Evolutionary conservation across 768 basidiomycete species (phyloP), one percentile per base, ranked within the genome.

Genomic region (Mycena belliarum): DNA sequence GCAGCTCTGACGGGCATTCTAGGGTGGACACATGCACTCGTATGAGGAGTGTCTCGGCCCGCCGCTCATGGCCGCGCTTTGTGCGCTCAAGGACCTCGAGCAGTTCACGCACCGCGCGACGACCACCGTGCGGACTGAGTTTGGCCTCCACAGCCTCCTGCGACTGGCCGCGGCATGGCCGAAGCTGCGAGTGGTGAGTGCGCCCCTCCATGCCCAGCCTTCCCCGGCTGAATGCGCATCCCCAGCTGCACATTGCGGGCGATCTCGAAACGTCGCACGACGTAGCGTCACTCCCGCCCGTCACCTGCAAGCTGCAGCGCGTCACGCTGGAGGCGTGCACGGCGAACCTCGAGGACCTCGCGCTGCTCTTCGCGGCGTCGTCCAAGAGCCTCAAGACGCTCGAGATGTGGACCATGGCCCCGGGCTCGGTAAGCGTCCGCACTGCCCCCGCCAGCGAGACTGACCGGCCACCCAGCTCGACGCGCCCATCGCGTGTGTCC

Each of bases 271-370:
- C 16, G 1, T 12, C 11, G 24, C 3, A 28, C 2, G 32, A 45
- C 23, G 18, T 11, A 8, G 0, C 29, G 7, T 3, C 18, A 33
- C 28, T 69, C 3, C 67, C 66, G 51, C 68, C 71, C 26, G 59
- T 57, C 10, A 42, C 56, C 4, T 50, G 51, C 29, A 41, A 21
- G 4, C 45, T 63, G 14, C 23, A 63, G 38, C 18, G 9, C 23
- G 44, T 50, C 32, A 55, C 45, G 21, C 49, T 55, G 38, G 53
- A 55, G 40, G 23, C 38, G 42, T 60, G 59, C 42, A 54, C 43
- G 33, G 21, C 41, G 10, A 33, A 45, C 33, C 40, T 52, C 33
- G 52, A 44, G 15, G 24, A 45, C 5, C 14, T 53, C 23, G 43
- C 43, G 16, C 53, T 25, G 46, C 41, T 60, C 52, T 51, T 60